Base-by-base conservation (phyloP, 306 rosid genomes). In the Casuarina equisetifolia region DNA sequence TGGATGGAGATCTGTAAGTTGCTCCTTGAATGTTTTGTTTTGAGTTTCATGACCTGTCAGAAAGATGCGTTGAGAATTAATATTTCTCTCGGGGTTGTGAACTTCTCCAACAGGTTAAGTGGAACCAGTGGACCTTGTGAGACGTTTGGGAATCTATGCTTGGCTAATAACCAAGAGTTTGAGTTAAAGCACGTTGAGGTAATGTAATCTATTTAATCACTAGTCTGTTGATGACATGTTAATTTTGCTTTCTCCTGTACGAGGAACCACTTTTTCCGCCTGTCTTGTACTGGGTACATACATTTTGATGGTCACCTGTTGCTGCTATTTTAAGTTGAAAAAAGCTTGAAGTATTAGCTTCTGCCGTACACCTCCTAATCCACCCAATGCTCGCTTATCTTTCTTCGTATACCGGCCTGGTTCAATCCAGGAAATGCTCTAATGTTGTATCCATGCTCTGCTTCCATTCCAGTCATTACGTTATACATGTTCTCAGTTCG, bases 121-220 rank as follows among this genome's bases (percentile, higher is more conserved):
- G 99, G 99, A 81, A 88, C 91, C 46, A 96, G 99, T 69, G 98
- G 99, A 79, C 88, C 98, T 3, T 84, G 90, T 44, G 93, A 92
- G 73, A 96, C 99, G 54, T 96, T 90, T 81, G 99, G 97, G 81
- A 92, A 83, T 86, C 16, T 25, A 63, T 91, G 98, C 85, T 84
- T 96, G 84, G 98, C 99, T 73, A 96, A 90, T 79, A 84, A 85
- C 80, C 86, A 89, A 44, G 99, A 92, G 81, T 96, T 96, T 80
- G 93, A 96, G 83, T 83, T 90, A 79, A 96, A 89, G 85, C 90
- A 92, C 83, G 96, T 96, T 7, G 99, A 96, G 98, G 99, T 96
- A 84, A 76, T 61, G 39, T 36, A 82, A 13, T 25, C 35, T 67
- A 17, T 42, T 67, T 67, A 17, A 67, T 50, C 50, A 67, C 35